Percentiles rank a stretch among this genome's conserved stretches.
Conservation (phyloP, 169 alveolate genomes). For the Plasmodium blacklocki region DNA sequence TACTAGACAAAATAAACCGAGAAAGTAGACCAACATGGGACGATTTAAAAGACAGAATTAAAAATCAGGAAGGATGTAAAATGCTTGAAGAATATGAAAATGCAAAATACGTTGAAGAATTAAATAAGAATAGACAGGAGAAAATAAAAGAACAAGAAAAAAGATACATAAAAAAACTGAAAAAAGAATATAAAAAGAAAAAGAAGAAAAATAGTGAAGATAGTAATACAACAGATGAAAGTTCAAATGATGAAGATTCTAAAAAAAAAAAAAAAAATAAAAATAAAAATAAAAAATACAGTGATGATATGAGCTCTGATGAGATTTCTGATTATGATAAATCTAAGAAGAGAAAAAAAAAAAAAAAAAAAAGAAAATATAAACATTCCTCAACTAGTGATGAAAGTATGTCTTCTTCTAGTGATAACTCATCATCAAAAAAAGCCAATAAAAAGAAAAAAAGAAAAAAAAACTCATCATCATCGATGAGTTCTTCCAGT, state of each 20-base stretch:
- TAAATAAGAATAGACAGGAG: conserved; percentile 64
- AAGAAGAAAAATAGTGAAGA: conserved; percentile 21
- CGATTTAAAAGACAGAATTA: conserved; percentile 69
- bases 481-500: conserved; percentile 1
- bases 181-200: conserved; percentile 70
- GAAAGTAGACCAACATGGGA: conserved; percentile 77
- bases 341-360: background rate
- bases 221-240: conserved; percentile 22
- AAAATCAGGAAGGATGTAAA: conserved; percentile 71
- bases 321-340: too few relatives aligned
- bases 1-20: conserved; percentile 70
- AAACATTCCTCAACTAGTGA: conserved; percentile 6
- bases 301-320: conserved; percentile 22
- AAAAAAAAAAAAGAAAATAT: conserved; percentile 27
- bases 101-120: conserved; percentile 57
- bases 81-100: conserved; percentile 75
- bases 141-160: conserved; percentile 76
- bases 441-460: conserved; percentile 18
- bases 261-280: conserved; percentile 47
- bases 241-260: conserved; percentile 26
- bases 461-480: conserved; percentile 9
- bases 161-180: conserved; percentile 71
- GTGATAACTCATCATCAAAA: too few relatives aligned
- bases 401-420: background rate
- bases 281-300: conserved; percentile 34